These are phyloP conservation scores for Coccomyxa subellipsoidea DNA, from an alignment of 163 green algal species.

Conservation along the genomic window DNA sequence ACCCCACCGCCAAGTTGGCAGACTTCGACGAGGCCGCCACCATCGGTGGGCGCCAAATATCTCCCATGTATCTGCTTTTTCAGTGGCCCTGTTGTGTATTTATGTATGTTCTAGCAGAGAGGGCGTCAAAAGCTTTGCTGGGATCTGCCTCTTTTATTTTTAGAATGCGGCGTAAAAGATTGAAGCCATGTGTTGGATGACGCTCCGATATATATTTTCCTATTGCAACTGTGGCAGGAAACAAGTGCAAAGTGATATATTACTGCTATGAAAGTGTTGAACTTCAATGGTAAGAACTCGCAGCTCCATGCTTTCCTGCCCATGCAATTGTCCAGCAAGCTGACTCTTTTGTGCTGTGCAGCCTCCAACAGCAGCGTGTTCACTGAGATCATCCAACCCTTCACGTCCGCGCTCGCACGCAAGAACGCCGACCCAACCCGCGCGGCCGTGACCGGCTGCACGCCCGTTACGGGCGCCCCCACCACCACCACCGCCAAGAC, in stretches of 20 bases:
- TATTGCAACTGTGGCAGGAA: too few species aligned
- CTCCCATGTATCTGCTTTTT: not conserved
- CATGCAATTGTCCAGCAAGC: too few species aligned
- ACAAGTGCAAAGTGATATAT: too few species aligned
- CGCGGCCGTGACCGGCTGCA: conserved; percentile 3
- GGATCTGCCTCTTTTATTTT: not conserved
- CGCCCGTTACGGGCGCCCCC: not conserved
- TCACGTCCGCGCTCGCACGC: not conserved
- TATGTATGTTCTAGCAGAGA: not conserved
- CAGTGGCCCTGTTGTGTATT: not conserved
- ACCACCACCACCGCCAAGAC: not conserved
- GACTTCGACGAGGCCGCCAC: conserved; percentile 1
- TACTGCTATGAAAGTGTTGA: too few species aligned
- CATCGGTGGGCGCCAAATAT: not conserved
- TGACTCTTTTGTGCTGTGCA: not conserved
- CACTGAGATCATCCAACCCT: conserved; percentile 6
- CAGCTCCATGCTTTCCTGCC: too few species aligned
- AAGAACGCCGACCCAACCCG: not conserved
- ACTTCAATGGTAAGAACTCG: too few species aligned
- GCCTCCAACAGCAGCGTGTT: conserved; percentile 5
- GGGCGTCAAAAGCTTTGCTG: too few species aligned
- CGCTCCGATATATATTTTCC: too few species aligned
- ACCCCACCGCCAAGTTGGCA: not conserved
- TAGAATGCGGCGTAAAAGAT: too few species aligned
- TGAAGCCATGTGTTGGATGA: too few species aligned